phyloP scores from a whole-genome alignment of 139 green algal species.

The Monoraphidium neglectum region DNA sequence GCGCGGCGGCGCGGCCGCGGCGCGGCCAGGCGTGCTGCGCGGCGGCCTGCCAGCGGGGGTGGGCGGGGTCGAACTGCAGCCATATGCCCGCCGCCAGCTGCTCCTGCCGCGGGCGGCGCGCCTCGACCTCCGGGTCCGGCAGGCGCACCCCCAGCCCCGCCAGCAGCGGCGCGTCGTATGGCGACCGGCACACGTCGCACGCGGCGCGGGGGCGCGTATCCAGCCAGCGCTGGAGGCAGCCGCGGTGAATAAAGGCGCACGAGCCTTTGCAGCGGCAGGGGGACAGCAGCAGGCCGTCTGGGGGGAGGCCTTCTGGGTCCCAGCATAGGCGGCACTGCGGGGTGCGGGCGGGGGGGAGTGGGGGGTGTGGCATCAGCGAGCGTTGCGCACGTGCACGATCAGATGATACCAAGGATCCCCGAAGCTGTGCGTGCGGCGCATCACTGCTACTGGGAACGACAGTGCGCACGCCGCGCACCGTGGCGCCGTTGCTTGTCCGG shows the following conservation, averaged over 20 bases:
- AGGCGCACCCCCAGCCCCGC: neutral
- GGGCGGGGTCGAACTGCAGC: neutral
- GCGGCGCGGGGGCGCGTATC: neutral
- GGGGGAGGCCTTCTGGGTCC: constrained; percentile 2
- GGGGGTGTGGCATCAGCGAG: neutral
- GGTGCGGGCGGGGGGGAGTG: neutral
- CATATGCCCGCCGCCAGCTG: neutral
- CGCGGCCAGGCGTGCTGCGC: neutral
- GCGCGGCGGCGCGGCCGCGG: neutral
- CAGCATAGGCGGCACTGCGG: constrained; percentile 24
- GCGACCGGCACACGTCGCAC: neutral
- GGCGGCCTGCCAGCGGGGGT: neutral
- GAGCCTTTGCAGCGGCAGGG: constrained; percentile 28
- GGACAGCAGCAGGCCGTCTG: constrained; percentile 8
- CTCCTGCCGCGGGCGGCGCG: neutral
- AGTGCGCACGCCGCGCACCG: too few species aligned
- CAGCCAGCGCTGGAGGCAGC: constrained; percentile 17
- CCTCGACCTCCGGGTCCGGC: neutral
- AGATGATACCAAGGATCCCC: too few species aligned
- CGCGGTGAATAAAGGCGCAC: constrained; percentile 16
- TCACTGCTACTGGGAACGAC: too few species aligned
- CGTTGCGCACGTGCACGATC: neutral
- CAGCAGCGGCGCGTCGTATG: neutral
- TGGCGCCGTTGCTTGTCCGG: too few species aligned
- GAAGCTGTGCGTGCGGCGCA: too few species aligned